phyloP scores from a whole-genome alignment of 2,329 filamentous ascomycete species.

The Epichloe brachyelytri region DNA sequence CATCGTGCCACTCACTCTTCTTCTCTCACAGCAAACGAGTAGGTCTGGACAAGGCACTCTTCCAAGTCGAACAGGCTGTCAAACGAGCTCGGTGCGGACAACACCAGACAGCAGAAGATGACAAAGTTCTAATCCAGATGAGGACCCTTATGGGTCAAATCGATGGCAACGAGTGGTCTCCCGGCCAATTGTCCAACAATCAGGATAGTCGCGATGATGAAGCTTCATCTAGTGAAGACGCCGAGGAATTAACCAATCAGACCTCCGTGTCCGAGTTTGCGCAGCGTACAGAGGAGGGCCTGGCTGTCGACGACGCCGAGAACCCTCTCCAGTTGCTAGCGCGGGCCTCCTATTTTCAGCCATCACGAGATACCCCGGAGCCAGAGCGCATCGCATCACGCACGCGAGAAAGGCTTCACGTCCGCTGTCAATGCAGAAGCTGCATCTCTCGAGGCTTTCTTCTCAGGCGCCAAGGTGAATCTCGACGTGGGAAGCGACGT shows the following conservation, averaged over 20 bases:
- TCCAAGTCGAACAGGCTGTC: slow-evolving; percentile 59
- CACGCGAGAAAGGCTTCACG: slow-evolving; percentile 4
- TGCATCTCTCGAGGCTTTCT: slow-evolving; percentile 46
- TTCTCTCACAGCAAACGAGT: slow-evolving; percentile 49
- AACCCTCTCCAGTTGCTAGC: slow-evolving; percentile 63
- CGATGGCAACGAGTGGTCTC: slow-evolving; percentile 9
- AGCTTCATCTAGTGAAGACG: slow-evolving; percentile 19
- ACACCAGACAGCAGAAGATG: slow-evolving; percentile 29
- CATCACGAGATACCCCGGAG: slow-evolving; percentile 28
- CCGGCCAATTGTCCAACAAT: slow-evolving; percentile 2
- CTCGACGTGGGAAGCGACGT: slow-evolving; percentile 51
- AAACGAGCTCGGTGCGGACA: slow-evolving; percentile 36
- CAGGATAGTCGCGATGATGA: slow-evolving; percentile 19
- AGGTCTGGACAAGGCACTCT: slow-evolving; percentile 60
- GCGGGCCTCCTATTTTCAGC: slow-evolving; percentile 54
- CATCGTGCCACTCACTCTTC: background rate
- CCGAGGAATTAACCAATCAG: slow-evolving; percentile 17
- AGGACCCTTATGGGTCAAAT: slow-evolving; percentile 25
- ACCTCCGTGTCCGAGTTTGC: slow-evolving; percentile 15
- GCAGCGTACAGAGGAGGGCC: slow-evolving; percentile 31
- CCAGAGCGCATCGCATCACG: slow-evolving; percentile 14
- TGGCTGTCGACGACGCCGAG: slow-evolving; percentile 59
- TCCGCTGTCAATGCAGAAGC: slow-evolving; percentile 14
- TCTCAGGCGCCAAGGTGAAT: slow-evolving; percentile 49
- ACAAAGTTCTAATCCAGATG: slow-evolving; percentile 31